Conservation (phyloP, 768 basidiomycete species). For the Cubamyces lactineus region DNA sequence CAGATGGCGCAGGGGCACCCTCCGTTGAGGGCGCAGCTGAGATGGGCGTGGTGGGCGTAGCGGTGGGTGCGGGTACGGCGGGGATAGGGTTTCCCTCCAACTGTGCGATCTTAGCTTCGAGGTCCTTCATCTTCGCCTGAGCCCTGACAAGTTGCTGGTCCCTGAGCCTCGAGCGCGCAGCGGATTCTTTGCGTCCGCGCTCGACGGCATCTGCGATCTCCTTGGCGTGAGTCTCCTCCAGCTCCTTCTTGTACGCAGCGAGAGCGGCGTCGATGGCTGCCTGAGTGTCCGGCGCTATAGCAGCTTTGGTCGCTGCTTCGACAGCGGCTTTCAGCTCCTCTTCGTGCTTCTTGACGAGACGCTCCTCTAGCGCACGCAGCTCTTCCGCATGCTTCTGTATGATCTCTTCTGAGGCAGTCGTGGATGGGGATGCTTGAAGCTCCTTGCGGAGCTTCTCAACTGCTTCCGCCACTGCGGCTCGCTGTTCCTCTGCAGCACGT, state of each 20-base stretch:
- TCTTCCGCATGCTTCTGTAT: slow-evolving; percentile 62
- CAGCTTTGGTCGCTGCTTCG: slow-evolving; percentile 47
- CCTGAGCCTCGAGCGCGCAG: slow-evolving; percentile 66
- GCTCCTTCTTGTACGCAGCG: slow-evolving; percentile 46
- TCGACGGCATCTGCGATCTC: slow-evolving; percentile 72
- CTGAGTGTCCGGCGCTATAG: slow-evolving; percentile 42
- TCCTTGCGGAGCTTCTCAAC: slow-evolving; percentile 59
- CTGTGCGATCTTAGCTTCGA: slow-evolving; percentile 64
- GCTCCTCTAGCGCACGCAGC: slow-evolving; percentile 56
- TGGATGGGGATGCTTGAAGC: slow-evolving; percentile 36
- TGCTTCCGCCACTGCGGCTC: slow-evolving; percentile 56
- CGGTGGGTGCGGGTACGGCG: slow-evolving; percentile 27
- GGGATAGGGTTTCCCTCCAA: slow-evolving; percentile 56
- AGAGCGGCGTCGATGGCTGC: slow-evolving; percentile 55
- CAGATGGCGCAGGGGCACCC: slow-evolving; percentile 18
- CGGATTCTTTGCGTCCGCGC: slow-evolving; percentile 65
- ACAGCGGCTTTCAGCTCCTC: slow-evolving; percentile 56
- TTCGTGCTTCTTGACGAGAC: slow-evolving; percentile 55
- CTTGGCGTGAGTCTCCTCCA: slow-evolving; percentile 56
- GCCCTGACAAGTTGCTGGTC: slow-evolving; percentile 67
- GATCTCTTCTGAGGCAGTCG: slow-evolving; percentile 41
- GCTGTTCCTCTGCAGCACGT: slow-evolving; percentile 45
- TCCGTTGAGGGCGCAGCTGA: neutral
- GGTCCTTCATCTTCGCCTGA: slow-evolving; percentile 65
- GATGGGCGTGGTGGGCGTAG: slow-evolving; percentile 15